Evolutionary conservation across 1,139 yeast species (phyloP), one percentile per base, ranked within the genome.

Genomic region (Hemisphaericaspora xylofermentans): DNA sequence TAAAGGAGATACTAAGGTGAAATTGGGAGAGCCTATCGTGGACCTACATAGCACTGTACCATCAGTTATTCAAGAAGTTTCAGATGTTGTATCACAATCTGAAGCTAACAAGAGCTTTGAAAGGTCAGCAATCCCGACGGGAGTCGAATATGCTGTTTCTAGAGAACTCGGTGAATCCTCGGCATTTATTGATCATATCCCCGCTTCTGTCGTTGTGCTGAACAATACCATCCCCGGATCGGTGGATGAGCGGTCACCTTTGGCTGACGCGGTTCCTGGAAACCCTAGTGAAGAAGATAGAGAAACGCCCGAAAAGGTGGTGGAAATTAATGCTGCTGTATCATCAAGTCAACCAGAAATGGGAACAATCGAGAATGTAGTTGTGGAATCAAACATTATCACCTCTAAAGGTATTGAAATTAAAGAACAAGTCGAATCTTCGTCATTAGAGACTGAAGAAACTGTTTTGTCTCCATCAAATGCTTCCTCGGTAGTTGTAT

Each of bases 401-500:
- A 6, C 30, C 6, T 14, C 30, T 14, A 13, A 9, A 13, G 16
- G 7, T 27, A 12, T 27, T 29, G 32, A 15, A 29, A 13, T 3
- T 26, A 9, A 26, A 13, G 29, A 26, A 29, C 19, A 16, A 3
- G 25, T 31, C n/a, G 16, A 31, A 31, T 15, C 33, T 31, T 29
- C 32, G 32, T 29, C 32, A 29, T 7, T 29, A 29, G 6, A 16
- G 32, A 29, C 32, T 29, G 32, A 17, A 29, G 32, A 29, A 15
- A 8, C 32, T 13, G 15, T 29, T 29, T 21, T 16, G 9, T n/a
- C 30, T 27, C 13, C 30, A 4, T 27, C 30, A 27, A 13, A 5
- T 6, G 15, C 12, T 25, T 25, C 28, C 6, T 25, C 28, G 6
- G n/a, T 5, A 6, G 6, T n/a, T 25, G n/a, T n/a, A 25, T 25